Evolutionary conservation across 176 grass and related monocot genomes (phyloP).

Genomic region (Calamus simplicifolius): DNA sequence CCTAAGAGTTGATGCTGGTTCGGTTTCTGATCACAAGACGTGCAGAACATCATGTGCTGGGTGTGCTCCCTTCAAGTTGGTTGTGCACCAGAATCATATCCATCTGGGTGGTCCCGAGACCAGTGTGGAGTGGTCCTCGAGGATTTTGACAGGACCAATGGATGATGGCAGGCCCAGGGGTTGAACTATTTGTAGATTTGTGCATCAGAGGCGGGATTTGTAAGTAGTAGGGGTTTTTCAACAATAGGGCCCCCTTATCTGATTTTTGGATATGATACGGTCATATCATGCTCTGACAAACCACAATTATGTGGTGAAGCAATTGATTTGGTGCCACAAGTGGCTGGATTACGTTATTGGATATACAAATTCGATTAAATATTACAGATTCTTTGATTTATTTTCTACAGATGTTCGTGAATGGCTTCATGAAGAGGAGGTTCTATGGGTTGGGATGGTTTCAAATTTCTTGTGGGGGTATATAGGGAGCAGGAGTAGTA

Average conservation of each 20-base stretch:
- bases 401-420: too few relatives aligned
- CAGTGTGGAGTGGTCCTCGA: constrained; percentile 27
- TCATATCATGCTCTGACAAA: background rate
- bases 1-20: constrained; percentile 16
- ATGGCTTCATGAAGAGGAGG: too few relatives aligned
- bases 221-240: background rate
- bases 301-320: too few relatives aligned
- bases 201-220: constrained; percentile 7
- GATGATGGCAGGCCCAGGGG: constrained; percentile 12
- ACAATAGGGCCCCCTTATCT: background rate
- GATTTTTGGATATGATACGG: constrained; percentile 24
- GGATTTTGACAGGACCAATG: constrained; percentile 22
- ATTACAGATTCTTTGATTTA: too few relatives aligned
- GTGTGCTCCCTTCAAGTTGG: constrained; percentile 36
- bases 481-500: too few relatives aligned
- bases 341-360: too few relatives aligned
- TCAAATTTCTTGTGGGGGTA: too few relatives aligned
- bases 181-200: constrained; percentile 8
- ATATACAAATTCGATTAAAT: too few relatives aligned
- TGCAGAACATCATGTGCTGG: constrained; percentile 31
- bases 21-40: constrained; percentile 15
- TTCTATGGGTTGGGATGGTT: too few relatives aligned
- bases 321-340: too few relatives aligned
- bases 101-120: background rate
- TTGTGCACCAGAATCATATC: constrained; percentile 38